A percentile compares a stretch with the other conserved stretches of the same genome.
Evolutionary conservation across 768 basidiomycete species (phyloP).

Genomic region (Tubosaeta brunneosetosa): DNA sequence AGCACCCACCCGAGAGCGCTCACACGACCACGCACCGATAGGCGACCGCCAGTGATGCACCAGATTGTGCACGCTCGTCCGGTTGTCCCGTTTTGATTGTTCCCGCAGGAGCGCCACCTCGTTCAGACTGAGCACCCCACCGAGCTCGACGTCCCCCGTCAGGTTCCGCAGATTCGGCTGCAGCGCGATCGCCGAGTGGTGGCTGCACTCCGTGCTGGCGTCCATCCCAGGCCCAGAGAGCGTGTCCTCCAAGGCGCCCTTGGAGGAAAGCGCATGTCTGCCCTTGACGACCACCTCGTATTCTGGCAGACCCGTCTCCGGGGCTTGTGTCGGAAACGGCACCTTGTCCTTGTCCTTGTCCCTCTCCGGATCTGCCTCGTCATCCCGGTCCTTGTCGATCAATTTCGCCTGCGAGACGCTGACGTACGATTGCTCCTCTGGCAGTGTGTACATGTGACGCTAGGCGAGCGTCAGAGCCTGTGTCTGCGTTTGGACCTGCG

Average conservation of each 20-base stretch:
- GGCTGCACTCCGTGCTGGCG: background rate
- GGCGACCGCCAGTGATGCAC: constrained; percentile 67
- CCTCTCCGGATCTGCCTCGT: background rate
- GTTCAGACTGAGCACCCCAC: constrained; percentile 26
- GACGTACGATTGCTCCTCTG: constrained; percentile 12
- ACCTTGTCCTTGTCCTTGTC: background rate
- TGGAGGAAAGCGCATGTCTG: background rate
- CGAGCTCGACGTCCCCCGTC: constrained; percentile 22
- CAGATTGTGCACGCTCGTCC: constrained; percentile 34
- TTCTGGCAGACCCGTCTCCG: constrained; percentile 4
- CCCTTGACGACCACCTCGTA: constrained; percentile 32
- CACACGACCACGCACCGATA: constrained; percentile 46
- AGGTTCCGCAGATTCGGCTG: constrained; percentile 23
- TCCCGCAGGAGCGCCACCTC: constrained; percentile 44
- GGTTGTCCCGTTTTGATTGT: constrained; percentile 25
- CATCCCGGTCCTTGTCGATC: background rate
- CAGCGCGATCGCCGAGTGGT: constrained; percentile 3
- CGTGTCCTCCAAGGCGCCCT: background rate
- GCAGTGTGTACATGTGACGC: background rate
- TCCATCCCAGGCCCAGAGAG: background rate
- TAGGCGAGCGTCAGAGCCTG: background rate
- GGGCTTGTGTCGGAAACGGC: background rate
- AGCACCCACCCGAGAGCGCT: background rate
- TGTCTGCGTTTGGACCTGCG: background rate
- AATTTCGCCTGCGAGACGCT: constrained; percentile 2